A percentile compares a stretch with the other conserved stretches of the same genome.
Conservation (phyloP, 805 yeast genomes). For the Wickerhamomyces queroliae region DNA sequence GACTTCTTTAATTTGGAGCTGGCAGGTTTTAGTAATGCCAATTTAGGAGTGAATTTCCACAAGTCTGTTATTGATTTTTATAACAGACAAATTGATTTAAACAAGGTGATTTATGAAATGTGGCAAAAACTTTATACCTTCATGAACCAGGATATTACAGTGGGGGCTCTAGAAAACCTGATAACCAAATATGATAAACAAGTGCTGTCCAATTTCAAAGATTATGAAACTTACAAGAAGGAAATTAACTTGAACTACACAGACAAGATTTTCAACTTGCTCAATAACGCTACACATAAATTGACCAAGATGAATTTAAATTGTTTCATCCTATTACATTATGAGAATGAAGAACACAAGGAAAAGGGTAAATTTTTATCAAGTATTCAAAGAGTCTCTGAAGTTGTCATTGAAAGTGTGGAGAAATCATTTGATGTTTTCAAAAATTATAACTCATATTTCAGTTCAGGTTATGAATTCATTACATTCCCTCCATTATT, state of each 20-base stretch:
- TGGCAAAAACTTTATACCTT: conserved; percentile 5
- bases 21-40: background rate
- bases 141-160: conserved; percentile 4
- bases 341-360: conserved; percentile 9
- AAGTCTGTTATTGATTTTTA: conserved; percentile 2
- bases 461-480: conserved; percentile 16
- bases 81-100: conserved; percentile 3
- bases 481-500: conserved; percentile 8
- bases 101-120: conserved; percentile 4
- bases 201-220: background rate
- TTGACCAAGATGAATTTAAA: conserved; percentile 8
- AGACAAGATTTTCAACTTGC: conserved; percentile 9
- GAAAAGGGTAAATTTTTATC: conserved; percentile 7
- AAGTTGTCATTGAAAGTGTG: conserved; percentile 4
- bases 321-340: conserved; percentile 11
- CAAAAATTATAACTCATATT: conserved; percentile 14
- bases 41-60: background rate
- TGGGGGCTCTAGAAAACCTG: conserved; percentile 6
- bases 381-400: conserved; percentile 1
- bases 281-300: conserved; percentile 10
- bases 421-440: conserved; percentile 14
- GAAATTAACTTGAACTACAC: conserved; percentile 1
- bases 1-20: conserved; percentile 14
- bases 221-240: conserved; percentile 7
- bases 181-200: background rate